A percentile compares a stretch with the other conserved stretches of the same genome.
Conservation (phyloP, 2,329 filamentous ascomycete genomes). For the Cryphonectria japonica region DNA sequence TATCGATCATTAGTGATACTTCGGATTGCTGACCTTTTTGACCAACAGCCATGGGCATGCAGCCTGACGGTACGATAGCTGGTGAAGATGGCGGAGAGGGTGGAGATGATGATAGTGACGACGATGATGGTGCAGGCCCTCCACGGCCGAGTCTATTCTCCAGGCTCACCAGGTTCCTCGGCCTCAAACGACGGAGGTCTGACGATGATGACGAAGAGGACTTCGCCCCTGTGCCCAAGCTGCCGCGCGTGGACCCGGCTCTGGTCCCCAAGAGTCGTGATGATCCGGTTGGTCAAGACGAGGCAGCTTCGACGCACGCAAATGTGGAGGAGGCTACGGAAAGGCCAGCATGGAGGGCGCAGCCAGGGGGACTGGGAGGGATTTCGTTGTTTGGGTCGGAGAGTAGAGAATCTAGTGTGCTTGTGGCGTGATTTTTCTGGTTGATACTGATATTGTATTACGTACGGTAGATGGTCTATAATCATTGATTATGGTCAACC, state of each 20-base stretch:
- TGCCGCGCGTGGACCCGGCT: slow-evolving; percentile 18
- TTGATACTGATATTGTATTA: background rate
- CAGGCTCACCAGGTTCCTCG: slow-evolving; percentile 1
- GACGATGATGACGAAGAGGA: slow-evolving; percentile 1
- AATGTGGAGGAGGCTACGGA: background rate
- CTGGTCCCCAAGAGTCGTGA: slow-evolving; percentile 14
- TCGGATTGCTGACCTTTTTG: slow-evolving; percentile 4
- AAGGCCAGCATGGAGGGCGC: too few species aligned
- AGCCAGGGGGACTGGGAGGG: too few species aligned
- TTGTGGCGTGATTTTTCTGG: background rate
- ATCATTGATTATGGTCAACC: too few species aligned
- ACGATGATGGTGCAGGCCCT: background rate
- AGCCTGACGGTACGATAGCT: background rate
- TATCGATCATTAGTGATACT: background rate
- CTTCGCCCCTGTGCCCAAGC: slow-evolving; percentile 11
- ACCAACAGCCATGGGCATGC: slow-evolving; percentile 21
- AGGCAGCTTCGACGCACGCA: background rate
- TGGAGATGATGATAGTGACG: background rate
- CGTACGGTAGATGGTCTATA: background rate
- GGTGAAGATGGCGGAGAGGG: background rate
- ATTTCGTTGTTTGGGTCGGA: background rate
- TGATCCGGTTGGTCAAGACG: background rate
- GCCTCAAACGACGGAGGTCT: slow-evolving; percentile 4
- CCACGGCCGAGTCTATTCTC: background rate
- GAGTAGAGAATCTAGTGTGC: background rate